Conservation (phyloP, 768 basidiomycete genomes). For the Hygrophorus pudorinus region DNA sequence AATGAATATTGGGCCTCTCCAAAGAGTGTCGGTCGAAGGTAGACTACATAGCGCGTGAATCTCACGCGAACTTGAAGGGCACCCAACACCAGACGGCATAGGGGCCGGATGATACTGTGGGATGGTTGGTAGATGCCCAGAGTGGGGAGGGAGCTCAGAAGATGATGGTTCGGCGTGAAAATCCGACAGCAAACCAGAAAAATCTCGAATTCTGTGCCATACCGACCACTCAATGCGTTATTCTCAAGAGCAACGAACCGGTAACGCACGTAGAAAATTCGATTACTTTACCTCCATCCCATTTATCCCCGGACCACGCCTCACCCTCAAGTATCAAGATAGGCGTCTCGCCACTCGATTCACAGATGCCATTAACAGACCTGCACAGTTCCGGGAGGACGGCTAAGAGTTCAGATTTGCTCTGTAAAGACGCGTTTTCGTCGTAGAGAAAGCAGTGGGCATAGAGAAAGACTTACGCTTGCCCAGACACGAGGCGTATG, state of each 20-base stretch:
- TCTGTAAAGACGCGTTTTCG: not conserved
- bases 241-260: not conserved
- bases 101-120: too few relatives aligned
- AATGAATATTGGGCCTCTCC: too few relatives aligned
- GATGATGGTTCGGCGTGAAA: not conserved
- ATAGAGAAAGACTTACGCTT: too few relatives aligned
- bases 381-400: not conserved
- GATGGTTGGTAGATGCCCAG: too few relatives aligned
- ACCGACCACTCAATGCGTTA: not conserved
- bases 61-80: too few relatives aligned
- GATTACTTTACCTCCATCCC: not conserved
- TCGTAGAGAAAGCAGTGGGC: too few relatives aligned
- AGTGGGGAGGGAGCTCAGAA: too few relatives aligned
- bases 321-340: not conserved
- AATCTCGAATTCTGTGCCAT: not conserved
- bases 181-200: not conserved
- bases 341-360: constrained; percentile 2
- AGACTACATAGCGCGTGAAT: too few relatives aligned
- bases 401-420: not conserved
- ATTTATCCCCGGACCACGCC: not conserved
- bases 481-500: too few relatives aligned
- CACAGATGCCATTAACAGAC: constrained; percentile 1
- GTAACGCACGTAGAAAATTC: not conserved
- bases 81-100: too few relatives aligned
- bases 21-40: too few relatives aligned